Evolutionary conservation across 2,329 filamentous ascomycete species (phyloP).

Genomic region (Periconia sp.): DNA sequence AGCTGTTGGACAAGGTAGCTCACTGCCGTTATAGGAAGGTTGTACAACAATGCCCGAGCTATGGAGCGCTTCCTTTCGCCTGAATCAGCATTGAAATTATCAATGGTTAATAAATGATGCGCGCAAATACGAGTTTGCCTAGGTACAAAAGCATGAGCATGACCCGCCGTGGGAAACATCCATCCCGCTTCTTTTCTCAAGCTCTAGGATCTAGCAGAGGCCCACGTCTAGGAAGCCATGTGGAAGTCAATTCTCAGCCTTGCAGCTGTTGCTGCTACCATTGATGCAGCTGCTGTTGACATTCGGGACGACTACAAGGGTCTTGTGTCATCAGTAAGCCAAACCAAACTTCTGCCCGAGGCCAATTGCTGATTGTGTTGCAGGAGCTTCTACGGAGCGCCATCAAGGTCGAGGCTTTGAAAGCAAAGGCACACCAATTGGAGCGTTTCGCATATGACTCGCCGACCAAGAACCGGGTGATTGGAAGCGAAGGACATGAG

Average conservation of each 20-base stretch:
- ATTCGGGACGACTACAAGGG: slow-evolving; percentile 20
- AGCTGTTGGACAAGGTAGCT: slow-evolving; percentile 1
- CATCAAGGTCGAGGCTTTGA: slow-evolving; percentile 29
- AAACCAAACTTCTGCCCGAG: neutral
- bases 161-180: neutral
- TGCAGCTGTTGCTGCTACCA: slow-evolving; percentile 21
- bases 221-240: slow-evolving; percentile 6
- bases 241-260: slow-evolving; percentile 25
- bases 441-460: slow-evolving; percentile 45
- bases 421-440: slow-evolving; percentile 33
- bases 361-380: slow-evolving; percentile 2
- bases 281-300: slow-evolving; percentile 23
- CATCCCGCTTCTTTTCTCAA: slow-evolving; percentile 6
- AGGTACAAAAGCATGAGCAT: slow-evolving; percentile 2
- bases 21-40: slow-evolving; percentile 1
- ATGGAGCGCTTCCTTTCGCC: neutral
- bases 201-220: slow-evolving; percentile 6
- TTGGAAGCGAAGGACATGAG: slow-evolving; percentile 43
- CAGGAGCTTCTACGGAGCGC: slow-evolving; percentile 26
- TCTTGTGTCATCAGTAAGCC: slow-evolving; percentile 28
- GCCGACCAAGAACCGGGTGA: slow-evolving; percentile 43
- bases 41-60: neutral
- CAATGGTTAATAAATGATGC: neutral
- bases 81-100: neutral
- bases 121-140: neutral